A percentile compares a stretch with the other conserved stretches of the same genome.
phyloP scores from a whole-genome alignment of 2,329 filamentous ascomycete species.

The Leptographium wingfieldii region DNA sequence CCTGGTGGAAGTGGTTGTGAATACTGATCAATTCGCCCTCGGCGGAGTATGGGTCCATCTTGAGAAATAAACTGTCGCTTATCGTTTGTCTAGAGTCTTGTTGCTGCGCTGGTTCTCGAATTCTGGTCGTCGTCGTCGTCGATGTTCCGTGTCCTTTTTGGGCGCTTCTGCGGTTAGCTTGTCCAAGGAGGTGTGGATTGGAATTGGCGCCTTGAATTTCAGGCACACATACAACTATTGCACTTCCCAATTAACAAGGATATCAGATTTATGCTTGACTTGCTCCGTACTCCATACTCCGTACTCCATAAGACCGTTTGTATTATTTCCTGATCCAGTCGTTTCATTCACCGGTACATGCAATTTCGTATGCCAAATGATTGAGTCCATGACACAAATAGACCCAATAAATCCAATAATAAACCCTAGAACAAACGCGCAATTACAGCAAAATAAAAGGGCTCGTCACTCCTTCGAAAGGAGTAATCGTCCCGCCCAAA shows the following conservation, averaged over 20 bases:
- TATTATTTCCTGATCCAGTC: no score
- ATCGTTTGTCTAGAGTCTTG: not conserved
- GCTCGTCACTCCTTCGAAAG: slow-evolving; percentile 57
- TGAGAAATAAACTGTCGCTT: not conserved
- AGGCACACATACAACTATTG: not conserved
- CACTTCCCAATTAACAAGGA: no score
- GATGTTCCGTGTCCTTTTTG: not conserved
- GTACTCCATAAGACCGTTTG: no score
- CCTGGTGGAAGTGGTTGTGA: slow-evolving; percentile 60
- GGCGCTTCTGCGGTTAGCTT: not conserved
- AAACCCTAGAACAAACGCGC: not conserved
- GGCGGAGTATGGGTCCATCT: slow-evolving; percentile 55
- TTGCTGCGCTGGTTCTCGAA: not conserved
- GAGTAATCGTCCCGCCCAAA: slow-evolving; percentile 43
- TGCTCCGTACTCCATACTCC: no score
- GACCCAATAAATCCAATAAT: no score
- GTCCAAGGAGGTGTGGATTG: no score
- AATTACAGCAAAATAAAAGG: slow-evolving; percentile 35
- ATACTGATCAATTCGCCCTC: slow-evolving; percentile 62
- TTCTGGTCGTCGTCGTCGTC: not conserved
- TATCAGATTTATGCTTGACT: no score
- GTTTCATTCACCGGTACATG: no score
- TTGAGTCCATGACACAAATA: no score
- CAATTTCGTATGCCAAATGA: no score
- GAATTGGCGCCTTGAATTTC: not conserved